Evolutionary conservation across 768 basidiomycete genomes (phyloP), one percentile per base, ranked within the genome.

Genomic region (Hortiboletus campestris): DNA sequence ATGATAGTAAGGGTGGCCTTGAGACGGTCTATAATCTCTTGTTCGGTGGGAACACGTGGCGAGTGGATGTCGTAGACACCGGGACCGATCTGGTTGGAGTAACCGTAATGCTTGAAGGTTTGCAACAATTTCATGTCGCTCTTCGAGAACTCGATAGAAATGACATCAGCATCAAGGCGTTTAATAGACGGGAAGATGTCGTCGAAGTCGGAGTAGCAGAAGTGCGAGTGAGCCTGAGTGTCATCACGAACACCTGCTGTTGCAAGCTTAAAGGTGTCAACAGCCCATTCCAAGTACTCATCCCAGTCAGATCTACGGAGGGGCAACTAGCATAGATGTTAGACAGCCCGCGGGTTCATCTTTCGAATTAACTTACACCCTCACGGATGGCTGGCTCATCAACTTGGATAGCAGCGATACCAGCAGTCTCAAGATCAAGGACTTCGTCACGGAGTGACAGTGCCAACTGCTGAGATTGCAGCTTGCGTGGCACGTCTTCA

Each of bases 11-110:
- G 84, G 84, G 96, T 94, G 62, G 84, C 74, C 74, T 83, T 83
- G 71, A 98, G 80, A 67, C 95, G 91, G 65, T 95, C 88, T 79
- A 86, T 89, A 78, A 98, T 94, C 80, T 99, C 97, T 73, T 94
- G 83, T 66, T 86, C 84, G 57, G 85, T 78, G 43, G 97, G 97
- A 60, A 99, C 91, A 84, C 97, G 94, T 60, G 97, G 97, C 65
- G 95, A 98, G 82, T 98, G 97, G 78, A 99, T 97, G 74, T 98
- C 95, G 72, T 97, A 97, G 70, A 97, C 93, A 83, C 94, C 96
- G 19, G 96, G 96, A 55, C 96, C 94, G 70, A 98, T 98, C 78
- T 92, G 87, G 81, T 94, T 96, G 54, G 91, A 89, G 82, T 98
- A 98, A 42, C 91, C 90, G 74, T 92, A 90, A 56, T 89, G 80